phyloP scores from a whole-genome alignment of 805 yeast genomes.

The Metschnikowia henanensis region DNA sequence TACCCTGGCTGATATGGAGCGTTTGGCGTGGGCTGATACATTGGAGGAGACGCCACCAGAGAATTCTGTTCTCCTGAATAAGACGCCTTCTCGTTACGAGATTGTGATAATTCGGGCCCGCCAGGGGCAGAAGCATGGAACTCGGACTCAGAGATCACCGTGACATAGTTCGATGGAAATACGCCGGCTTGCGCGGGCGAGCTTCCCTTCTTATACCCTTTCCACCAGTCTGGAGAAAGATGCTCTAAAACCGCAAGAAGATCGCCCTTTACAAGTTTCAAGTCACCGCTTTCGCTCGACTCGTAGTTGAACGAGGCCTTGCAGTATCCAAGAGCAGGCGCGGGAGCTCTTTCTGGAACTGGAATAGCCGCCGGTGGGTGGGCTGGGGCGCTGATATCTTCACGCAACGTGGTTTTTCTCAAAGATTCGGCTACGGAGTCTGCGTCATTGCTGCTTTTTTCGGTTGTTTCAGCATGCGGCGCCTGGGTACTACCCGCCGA shows the following conservation, averaged over 20 bases:
- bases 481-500: background rate
- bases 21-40: slow-evolving; percentile 19
- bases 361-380: slow-evolving; percentile 13
- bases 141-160: slow-evolving; percentile 35
- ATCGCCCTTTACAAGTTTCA: slow-evolving; percentile 64
- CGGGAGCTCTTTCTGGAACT: slow-evolving; percentile 16
- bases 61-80: slow-evolving; percentile 1
- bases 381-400: slow-evolving; percentile 21
- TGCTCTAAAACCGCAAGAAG: slow-evolving; percentile 69
- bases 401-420: slow-evolving; percentile 15
- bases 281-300: slow-evolving; percentile 76
- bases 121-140: slow-evolving; percentile 22
- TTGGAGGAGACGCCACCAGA: slow-evolving; percentile 6
- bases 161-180: slow-evolving; percentile 89
- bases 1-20: slow-evolving; percentile 13
- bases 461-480: slow-evolving; percentile 6
- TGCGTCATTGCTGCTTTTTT: slow-evolving; percentile 1
- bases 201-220: slow-evolving; percentile 53
- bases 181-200: slow-evolving; percentile 59
- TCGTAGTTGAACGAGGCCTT: slow-evolving; percentile 75
- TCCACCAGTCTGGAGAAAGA: slow-evolving; percentile 89
- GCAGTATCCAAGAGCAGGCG: slow-evolving; percentile 34
- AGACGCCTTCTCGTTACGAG: slow-evolving; percentile 6
- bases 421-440: slow-evolving; percentile 7
- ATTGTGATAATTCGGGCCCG: slow-evolving; percentile 16